phyloP scores from a whole-genome alignment of 495 filamentous ascomycete species.

The Talaromyces liani region DNA sequence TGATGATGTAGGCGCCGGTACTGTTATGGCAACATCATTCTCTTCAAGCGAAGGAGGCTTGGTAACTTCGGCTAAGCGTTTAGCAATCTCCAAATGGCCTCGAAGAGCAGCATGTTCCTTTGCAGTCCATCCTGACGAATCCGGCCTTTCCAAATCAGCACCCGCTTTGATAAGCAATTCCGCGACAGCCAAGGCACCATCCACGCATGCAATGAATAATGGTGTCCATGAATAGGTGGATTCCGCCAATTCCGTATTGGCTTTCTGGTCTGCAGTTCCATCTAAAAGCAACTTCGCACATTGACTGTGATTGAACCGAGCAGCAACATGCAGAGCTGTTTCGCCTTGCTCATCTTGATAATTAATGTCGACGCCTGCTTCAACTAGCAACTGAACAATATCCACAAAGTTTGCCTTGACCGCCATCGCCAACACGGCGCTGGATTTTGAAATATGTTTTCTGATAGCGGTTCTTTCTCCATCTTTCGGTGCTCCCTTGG shows the following conservation, averaged over 20 bases:
- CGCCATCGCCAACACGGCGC: conserved; percentile 80
- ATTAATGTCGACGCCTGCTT: conserved; percentile 88
- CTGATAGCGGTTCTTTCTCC: conserved; percentile 53
- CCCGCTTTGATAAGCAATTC: conserved; percentile 71
- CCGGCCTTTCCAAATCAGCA: conserved; percentile 60
- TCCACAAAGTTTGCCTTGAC: conserved; percentile 73
- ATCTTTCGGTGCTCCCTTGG: conserved; percentile 47
- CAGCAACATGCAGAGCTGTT: conserved; percentile 86
- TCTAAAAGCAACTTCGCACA: conserved; percentile 70
- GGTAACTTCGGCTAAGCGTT: conserved; percentile 50
- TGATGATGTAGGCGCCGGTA: conserved; percentile 39
- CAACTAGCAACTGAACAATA: conserved; percentile 80
- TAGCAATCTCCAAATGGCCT: conserved; percentile 76
- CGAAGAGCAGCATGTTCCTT: conserved; percentile 87
- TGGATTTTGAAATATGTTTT: conserved; percentile 72
- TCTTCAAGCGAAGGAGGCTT: conserved; percentile 28
- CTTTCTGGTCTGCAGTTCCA: conserved; percentile 59
- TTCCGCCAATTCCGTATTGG: conserved; percentile 70
- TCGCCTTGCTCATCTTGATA: conserved; percentile 92
- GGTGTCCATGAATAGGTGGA: conserved; percentile 90
- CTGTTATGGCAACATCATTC: conserved; percentile 25
- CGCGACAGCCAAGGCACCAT: conserved; percentile 69
- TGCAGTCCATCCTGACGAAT: conserved; percentile 90
- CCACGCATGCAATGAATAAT: conserved; percentile 83
- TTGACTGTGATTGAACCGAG: conserved; percentile 74